A percentile compares a stretch with the other conserved stretches of the same genome.
Conservation (phyloP, 2,329 filamentous ascomycete species). For the Colletotrichum camelliae region DNA sequence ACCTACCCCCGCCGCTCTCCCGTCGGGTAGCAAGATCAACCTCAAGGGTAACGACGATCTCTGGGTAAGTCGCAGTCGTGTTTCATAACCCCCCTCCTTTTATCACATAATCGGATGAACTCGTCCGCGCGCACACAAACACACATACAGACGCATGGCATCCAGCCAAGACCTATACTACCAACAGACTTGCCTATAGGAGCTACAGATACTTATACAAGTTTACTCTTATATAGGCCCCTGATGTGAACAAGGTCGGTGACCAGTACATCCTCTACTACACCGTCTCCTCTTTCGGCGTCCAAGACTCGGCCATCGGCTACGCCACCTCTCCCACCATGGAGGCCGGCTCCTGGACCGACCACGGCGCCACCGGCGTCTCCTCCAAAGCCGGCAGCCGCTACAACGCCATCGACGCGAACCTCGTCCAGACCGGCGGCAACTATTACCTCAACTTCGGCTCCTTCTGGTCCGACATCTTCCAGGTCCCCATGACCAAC, state of each 20-base stretch:
- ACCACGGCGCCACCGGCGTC: constrained; percentile 61
- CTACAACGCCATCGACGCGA: constrained; percentile 68
- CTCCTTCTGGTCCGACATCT: constrained; percentile 72
- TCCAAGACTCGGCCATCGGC: constrained; percentile 67
- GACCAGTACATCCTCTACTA: constrained; percentile 72
- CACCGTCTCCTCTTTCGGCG: constrained; percentile 66
- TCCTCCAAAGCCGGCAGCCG: constrained; percentile 41
- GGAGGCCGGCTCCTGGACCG: constrained; percentile 63
- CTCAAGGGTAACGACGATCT: constrained; percentile 44
- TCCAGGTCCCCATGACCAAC: constrained; percentile 57
- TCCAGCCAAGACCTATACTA: background rate
- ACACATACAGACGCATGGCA: background rate
- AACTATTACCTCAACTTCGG: constrained; percentile 65
- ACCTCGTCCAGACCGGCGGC: constrained; percentile 48
- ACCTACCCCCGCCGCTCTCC: constrained; percentile 43
- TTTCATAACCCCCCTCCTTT: no score
- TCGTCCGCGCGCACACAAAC: background rate
- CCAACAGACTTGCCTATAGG: background rate
- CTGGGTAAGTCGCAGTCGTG: constrained; percentile 39
- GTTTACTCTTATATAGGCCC: constrained; percentile 52
- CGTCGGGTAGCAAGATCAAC: constrained; percentile 42
- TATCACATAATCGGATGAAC: background rate
- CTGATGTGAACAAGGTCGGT: constrained; percentile 64
- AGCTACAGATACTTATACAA: background rate
- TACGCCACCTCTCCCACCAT: constrained; percentile 50